Evolutionary conservation across 2,329 filamentous ascomycete genomes (phyloP).

Genomic region (Colletotrichum eleusines): DNA sequence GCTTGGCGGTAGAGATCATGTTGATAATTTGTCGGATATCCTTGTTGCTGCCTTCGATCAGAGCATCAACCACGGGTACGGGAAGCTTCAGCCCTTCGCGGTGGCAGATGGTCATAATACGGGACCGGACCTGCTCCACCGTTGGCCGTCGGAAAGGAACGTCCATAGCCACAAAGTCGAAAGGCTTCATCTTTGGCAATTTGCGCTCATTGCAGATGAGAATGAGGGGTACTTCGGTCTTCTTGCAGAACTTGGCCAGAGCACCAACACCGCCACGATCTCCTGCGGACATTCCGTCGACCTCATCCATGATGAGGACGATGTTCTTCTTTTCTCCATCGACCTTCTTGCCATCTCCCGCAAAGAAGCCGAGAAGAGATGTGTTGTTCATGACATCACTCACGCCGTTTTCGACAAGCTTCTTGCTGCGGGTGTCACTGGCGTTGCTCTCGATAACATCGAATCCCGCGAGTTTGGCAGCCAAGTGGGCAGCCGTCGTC

Average conservation of each 20-base stretch:
- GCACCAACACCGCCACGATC: slow-evolving; percentile 96
- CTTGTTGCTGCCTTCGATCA: slow-evolving; percentile 95
- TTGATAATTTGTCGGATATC: slow-evolving; percentile 99
- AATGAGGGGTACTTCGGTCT: slow-evolving; percentile 94
- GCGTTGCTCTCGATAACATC: slow-evolving; percentile 96
- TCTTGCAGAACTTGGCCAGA: slow-evolving; percentile 93
- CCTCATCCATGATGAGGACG: slow-evolving; percentile 98
- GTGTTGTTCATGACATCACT: slow-evolving; percentile 93
- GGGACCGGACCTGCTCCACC: slow-evolving; percentile 88
- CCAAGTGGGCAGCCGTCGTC: slow-evolving; percentile 94
- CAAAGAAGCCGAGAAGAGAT: slow-evolving; percentile 91
- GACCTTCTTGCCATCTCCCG: slow-evolving; percentile 83
- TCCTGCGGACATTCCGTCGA: slow-evolving; percentile 98
- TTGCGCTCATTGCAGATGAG: slow-evolving; percentile 97
- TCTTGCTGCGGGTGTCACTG: slow-evolving; percentile 96
- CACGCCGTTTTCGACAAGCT: slow-evolving; percentile 89
- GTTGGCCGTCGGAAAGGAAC: slow-evolving; percentile 90
- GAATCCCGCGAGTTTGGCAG: slow-evolving; percentile 92
- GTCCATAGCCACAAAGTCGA: slow-evolving; percentile 87
- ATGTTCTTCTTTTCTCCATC: slow-evolving; percentile 90
- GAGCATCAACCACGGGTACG: slow-evolving; percentile 84
- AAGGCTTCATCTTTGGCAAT: slow-evolving; percentile 97
- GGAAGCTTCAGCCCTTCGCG: slow-evolving; percentile 91
- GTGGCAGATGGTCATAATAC: slow-evolving; percentile 95
- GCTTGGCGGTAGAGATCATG: slow-evolving; percentile 94